Conservation (phyloP, 148 eudicot genomes). For the Fagopyrum tataricum region DNA sequence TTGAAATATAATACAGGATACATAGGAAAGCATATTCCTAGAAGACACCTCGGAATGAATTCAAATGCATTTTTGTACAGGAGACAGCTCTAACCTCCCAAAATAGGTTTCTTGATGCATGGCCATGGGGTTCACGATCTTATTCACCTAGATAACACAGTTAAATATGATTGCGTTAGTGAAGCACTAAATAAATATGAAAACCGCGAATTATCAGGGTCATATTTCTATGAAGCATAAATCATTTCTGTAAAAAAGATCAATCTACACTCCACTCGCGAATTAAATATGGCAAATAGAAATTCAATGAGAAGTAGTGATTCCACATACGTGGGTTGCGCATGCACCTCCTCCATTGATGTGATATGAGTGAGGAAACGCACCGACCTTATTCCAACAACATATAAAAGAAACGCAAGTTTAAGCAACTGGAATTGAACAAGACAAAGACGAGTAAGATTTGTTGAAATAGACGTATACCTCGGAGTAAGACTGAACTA, state of each 20-base stretch:
- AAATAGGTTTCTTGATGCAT: constrained; percentile 10
- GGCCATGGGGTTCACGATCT: constrained; percentile 22
- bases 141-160: constrained; percentile 17
- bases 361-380: constrained; percentile 58
- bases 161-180: background rate
- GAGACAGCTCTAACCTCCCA: constrained; percentile 24
- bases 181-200: background rate
- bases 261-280: background rate
- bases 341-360: constrained; percentile 38
- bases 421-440: background rate
- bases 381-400: constrained; percentile 36
- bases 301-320: constrained; percentile 1
- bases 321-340: constrained; percentile 44
- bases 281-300: background rate
- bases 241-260: background rate
- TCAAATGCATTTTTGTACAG: background rate
- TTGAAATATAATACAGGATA: background rate
- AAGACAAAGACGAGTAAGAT: background rate
- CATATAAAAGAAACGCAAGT: background rate
- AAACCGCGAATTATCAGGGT: background rate
- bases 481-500: constrained; percentile 69
- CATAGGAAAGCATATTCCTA: background rate
- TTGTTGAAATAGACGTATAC: constrained; percentile 16
- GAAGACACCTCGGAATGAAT: background rate
- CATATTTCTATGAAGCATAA: background rate